Evolutionary conservation across 192 early-diverging fungal genomes (phyloP).

Genomic region (Linnemannia hyalina): DNA sequence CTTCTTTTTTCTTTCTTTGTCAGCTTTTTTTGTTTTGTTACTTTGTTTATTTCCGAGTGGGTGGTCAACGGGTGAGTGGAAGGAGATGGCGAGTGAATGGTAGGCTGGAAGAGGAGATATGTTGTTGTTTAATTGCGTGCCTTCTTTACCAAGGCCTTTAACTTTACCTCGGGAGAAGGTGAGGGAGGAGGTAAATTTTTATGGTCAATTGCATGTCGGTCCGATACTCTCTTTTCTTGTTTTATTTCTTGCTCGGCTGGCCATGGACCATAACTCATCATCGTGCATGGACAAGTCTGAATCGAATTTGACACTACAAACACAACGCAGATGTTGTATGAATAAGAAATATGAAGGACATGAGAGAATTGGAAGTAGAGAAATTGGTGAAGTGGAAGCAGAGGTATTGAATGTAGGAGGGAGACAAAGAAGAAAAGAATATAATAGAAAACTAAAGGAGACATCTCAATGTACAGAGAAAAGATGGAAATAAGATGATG

Average conservation of each 20-base stretch:
- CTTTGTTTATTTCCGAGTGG: neutral
- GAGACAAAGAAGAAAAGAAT: neutral
- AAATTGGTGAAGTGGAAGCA: too few relatives aligned
- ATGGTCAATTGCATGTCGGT: neutral
- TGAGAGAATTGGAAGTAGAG: neutral
- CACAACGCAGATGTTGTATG: too few relatives aligned
- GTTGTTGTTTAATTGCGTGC: too few relatives aligned
- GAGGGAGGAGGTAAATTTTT: neutral
- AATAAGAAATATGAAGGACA: too few relatives aligned
- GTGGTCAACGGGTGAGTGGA: neutral
- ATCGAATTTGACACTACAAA: too few relatives aligned
- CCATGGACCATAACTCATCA: neutral
- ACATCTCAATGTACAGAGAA: neutral
- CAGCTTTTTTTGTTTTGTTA: neutral
- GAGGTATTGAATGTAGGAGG: neutral
- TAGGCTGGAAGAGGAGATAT: too few relatives aligned
- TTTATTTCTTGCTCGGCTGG: neutral
- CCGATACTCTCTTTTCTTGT: neutral
- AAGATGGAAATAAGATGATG: too few relatives aligned
- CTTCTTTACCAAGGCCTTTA: too few relatives aligned
- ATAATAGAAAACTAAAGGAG: too few relatives aligned
- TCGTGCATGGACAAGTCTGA: neutral
- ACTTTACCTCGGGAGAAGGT: neutral
- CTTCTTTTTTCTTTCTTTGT: conserved; percentile 6
- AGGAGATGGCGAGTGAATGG: neutral